Percentiles rank a stretch among this genome's conserved stretches.
phyloP scores from a whole-genome alignment of 768 basidiomycete species.

The Filobasidium wieringae region DNA sequence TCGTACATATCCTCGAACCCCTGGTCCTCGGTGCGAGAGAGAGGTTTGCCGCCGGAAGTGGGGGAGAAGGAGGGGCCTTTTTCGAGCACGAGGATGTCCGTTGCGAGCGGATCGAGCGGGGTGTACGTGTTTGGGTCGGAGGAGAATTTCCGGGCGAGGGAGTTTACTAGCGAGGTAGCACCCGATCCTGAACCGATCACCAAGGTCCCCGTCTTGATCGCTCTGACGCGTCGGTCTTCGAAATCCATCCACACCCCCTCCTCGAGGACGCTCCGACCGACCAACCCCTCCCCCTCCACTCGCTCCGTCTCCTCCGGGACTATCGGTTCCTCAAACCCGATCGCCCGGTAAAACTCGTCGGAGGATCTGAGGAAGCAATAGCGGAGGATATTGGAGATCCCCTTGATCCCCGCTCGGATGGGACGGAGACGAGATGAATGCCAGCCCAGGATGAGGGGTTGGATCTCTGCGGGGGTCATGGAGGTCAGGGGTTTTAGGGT shows the following conservation, averaged over 20 bases:
- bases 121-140: not conserved
- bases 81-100: constrained; percentile 10
- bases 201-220: not conserved
- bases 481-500: not conserved
- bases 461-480: not conserved
- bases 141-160: constrained; percentile 1
- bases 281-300: not conserved
- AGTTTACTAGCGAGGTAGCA: constrained; percentile 1
- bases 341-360: not conserved
- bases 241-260: not conserved
- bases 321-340: not conserved
- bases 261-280: not conserved
- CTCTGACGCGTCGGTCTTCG: not conserved
- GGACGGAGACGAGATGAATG: constrained; percentile 2
- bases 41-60: not conserved
- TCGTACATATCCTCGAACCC: constrained; percentile 42
- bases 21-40: constrained; percentile 6
- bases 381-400: not conserved
- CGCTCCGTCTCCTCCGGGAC: not conserved
- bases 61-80: constrained; percentile 3
- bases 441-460: constrained; percentile 2
- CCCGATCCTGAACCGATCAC: constrained; percentile 7
- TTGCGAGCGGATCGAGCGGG: not conserved
- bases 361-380: not conserved
- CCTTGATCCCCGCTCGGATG: constrained; percentile 10